A percentile compares a stretch with the other conserved stretches of the same genome.
phyloP scores from a whole-genome alignment of 257 asterid species.

The Coffea eugenioides region DNA sequence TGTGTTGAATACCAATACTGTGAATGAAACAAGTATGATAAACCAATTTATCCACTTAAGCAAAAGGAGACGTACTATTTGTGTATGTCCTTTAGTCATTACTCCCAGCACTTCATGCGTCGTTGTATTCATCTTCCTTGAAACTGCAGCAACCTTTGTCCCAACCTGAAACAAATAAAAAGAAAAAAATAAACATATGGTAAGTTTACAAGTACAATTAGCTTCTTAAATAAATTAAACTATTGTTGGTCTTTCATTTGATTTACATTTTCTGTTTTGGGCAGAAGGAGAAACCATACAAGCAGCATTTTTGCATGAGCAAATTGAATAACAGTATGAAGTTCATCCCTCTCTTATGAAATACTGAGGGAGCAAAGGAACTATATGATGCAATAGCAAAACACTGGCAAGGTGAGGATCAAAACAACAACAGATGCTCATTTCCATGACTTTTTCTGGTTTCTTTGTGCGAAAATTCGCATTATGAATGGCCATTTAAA shows the following conservation, averaged over 20 bases:
- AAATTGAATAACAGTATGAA: background rate
- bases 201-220: background rate
- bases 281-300: background rate
- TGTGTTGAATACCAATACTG: background rate
- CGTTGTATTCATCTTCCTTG: slow-evolving; percentile 83
- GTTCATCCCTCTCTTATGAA: background rate
- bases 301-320: background rate
- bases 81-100: slow-evolving; percentile 68
- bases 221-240: background rate
- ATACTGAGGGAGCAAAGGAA: background rate
- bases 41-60: background rate
- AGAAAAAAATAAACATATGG: background rate
- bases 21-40: background rate
- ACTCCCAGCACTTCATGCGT: slow-evolving; percentile 90
- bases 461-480: background rate
- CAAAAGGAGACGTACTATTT: slow-evolving; percentile 61
- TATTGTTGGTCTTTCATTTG: background rate
- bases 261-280: background rate
- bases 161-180: slow-evolving; percentile 57
- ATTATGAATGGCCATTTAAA: background rate
- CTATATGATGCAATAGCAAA: background rate
- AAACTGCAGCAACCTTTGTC: slow-evolving; percentile 89
- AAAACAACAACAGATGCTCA: background rate
- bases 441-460: background rate
- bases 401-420: background rate